Conservation (phyloP, 495 filamentous ascomycete species). For the Daldinia vernicosa region DNA sequence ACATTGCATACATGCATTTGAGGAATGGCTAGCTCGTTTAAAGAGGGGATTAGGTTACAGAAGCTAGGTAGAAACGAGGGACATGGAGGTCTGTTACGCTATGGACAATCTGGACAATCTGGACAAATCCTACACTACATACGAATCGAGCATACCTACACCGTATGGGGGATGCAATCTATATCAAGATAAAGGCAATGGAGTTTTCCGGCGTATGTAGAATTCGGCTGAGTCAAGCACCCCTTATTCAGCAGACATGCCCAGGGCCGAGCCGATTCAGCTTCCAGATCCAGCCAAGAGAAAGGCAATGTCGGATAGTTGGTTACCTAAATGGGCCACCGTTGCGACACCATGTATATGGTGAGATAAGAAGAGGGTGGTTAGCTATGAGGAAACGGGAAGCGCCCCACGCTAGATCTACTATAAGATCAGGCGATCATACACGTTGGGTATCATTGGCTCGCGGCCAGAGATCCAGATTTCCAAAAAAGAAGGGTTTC, state of each 20-base stretch:
- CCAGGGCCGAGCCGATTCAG: slow-evolving; percentile 30
- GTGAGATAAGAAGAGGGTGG: slow-evolving; percentile 31
- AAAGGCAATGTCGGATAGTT: slow-evolving; percentile 22
- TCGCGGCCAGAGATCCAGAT: slow-evolving; percentile 35
- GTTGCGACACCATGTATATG: slow-evolving; percentile 22
- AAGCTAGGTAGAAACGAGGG: slow-evolving; percentile 1
- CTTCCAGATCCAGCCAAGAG: slow-evolving; percentile 38
- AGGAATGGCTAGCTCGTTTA: slow-evolving; percentile 22
- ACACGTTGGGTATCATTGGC: slow-evolving; percentile 36
- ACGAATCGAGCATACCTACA: neutral
- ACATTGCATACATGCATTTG: slow-evolving; percentile 34
- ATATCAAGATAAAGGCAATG: neutral
- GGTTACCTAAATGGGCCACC: slow-evolving; percentile 34
- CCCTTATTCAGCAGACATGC: slow-evolving; percentile 3
- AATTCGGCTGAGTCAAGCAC: slow-evolving; percentile 26
- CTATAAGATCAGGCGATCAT: slow-evolving; percentile 42
- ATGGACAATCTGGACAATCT: too few species aligned
- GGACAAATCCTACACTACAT: slow-evolving; percentile 5
- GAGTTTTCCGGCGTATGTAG: neutral
- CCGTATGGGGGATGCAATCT: neutral
- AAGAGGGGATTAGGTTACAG: slow-evolving; percentile 19
- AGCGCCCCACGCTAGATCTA: slow-evolving; percentile 43
- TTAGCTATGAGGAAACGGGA: slow-evolving; percentile 27
- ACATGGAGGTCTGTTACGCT: slow-evolving; percentile 1
- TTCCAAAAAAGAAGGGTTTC: slow-evolving; percentile 17